Conservation (phyloP, 2,329 filamentous ascomycete species). For the Akanthomyces lecanii region DNA sequence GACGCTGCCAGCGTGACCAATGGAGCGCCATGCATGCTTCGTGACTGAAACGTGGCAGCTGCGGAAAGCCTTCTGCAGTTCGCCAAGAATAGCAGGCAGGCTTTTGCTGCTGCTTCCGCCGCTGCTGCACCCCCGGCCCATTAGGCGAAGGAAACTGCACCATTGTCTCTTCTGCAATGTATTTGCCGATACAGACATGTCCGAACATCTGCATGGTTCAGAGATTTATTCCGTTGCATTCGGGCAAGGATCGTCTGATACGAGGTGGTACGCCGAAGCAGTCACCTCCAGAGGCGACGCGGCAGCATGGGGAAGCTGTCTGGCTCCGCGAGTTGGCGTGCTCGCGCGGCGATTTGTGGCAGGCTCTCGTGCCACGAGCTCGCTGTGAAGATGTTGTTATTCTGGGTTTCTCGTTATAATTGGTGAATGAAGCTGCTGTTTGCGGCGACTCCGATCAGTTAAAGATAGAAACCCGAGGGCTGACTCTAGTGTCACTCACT, state of each 20-base stretch:
- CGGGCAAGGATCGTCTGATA: not conserved
- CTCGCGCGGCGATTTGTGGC: not conserved
- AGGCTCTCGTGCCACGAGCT: not conserved
- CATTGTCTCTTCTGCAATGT: not conserved
- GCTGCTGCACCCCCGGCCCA: not conserved
- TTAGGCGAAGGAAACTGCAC: slow-evolving; percentile 5
- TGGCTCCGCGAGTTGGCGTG: not conserved
- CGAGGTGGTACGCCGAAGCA: slow-evolving; percentile 12
- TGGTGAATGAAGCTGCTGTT: not conserved
- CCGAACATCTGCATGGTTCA: not conserved
- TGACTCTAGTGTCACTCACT: not conserved
- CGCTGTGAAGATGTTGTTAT: not conserved
- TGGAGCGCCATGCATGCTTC: not conserved
- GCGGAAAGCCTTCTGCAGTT: not conserved
- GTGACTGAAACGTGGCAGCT: slow-evolving; percentile 15
- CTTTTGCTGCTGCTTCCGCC: not conserved
- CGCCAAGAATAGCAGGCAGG: not conserved
- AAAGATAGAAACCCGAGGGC: not conserved
- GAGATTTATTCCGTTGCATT: not conserved
- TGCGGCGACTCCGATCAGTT: not conserved
- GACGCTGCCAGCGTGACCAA: not conserved
- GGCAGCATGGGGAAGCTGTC: slow-evolving; percentile 1
- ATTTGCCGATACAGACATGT: not conserved
- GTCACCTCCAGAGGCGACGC: not conserved
- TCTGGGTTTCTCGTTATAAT: not conserved